A percentile compares a stretch with the other conserved stretches of the same genome.
phyloP scores from a whole-genome alignment of 129 eudicot genomes.

The Logfia minima region DNA sequence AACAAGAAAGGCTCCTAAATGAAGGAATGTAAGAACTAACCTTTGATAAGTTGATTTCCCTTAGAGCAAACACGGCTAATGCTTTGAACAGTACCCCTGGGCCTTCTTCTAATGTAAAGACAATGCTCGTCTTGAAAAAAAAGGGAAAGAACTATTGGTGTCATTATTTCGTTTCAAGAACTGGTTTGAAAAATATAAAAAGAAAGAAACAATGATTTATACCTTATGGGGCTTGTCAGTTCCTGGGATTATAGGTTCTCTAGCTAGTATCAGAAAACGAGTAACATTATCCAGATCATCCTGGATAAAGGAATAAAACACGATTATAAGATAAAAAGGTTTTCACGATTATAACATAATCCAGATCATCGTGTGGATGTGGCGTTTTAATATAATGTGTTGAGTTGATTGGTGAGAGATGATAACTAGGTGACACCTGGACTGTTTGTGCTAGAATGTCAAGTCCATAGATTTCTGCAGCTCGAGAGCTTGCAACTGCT shows the following conservation, averaged over 20 bases:
- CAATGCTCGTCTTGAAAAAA: constrained; percentile 72
- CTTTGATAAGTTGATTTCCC: constrained; percentile 74
- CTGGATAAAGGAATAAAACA: constrained; percentile 37
- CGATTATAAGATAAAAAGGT: not conserved
- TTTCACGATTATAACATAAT: not conserved
- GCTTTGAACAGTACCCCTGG: constrained; percentile 91
- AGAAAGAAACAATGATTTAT: not conserved
- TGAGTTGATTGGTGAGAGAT: not conserved
- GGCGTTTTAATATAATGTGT: too few species aligned
- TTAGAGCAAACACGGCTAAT: constrained; percentile 80
- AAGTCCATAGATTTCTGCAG: constrained; percentile 87
- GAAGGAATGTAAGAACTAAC: constrained; percentile 26
- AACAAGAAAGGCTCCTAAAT: not conserved
- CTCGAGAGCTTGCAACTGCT: constrained; percentile 85
- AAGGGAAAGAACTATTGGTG: not conserved
- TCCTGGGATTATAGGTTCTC: constrained; percentile 87
- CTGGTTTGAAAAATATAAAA: constrained; percentile 3
- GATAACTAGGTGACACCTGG: constrained; percentile 54
- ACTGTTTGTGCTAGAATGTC: constrained; percentile 67
- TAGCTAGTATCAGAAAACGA: constrained; percentile 76
- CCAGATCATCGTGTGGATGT: too few species aligned
- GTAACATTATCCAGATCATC: constrained; percentile 65
- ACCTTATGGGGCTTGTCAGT: constrained; percentile 73
- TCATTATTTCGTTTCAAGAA: not conserved
- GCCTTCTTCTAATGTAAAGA: constrained; percentile 87